Evolutionary conservation across 371 early-diverging fungal genomes (phyloP).

Genomic region (Gilbertella persicaria): DNA sequence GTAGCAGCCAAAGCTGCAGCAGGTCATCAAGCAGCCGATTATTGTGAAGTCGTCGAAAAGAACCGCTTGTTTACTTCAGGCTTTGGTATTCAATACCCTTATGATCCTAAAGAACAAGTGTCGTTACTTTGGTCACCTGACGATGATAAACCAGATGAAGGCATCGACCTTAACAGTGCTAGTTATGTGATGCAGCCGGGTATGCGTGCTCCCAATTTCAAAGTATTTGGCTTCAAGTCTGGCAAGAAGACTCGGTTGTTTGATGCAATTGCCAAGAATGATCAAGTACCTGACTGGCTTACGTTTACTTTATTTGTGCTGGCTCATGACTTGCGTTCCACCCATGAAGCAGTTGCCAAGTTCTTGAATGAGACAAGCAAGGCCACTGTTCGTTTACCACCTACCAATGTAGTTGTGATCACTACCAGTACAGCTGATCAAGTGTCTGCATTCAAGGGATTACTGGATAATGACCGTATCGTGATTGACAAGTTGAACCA

Average conservation of each 20-base stretch:
- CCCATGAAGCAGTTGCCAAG: constrained; percentile 11
- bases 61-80: constrained; percentile 42
- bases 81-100: constrained; percentile 41
- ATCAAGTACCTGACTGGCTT: constrained; percentile 23
- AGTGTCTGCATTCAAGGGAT: constrained; percentile 13
- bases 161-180: too few relatives aligned
- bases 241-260: constrained; percentile 40
- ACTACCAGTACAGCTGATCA: constrained; percentile 40
- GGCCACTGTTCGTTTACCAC: constrained; percentile 6
- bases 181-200: constrained; percentile 24
- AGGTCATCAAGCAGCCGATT: constrained; percentile 30
- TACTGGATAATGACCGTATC: constrained; percentile 21
- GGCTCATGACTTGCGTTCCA: constrained; percentile 28
- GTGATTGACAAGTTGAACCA: constrained; percentile 45
- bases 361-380: constrained; percentile 19
- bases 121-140: constrained; percentile 10
- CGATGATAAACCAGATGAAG: neutral
- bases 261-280: constrained; percentile 18
- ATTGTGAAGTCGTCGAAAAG: constrained; percentile 37
- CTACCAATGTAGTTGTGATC: constrained; percentile 17
- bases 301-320: constrained; percentile 34
- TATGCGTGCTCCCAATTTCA: constrained; percentile 47
- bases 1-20: constrained; percentile 44
- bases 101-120: constrained; percentile 1
- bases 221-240: constrained; percentile 30